These are phyloP conservation scores for Meyerozyma elateridarum DNA, from an alignment of 1,139 yeast genomes.

Conservation along the genomic window DNA sequence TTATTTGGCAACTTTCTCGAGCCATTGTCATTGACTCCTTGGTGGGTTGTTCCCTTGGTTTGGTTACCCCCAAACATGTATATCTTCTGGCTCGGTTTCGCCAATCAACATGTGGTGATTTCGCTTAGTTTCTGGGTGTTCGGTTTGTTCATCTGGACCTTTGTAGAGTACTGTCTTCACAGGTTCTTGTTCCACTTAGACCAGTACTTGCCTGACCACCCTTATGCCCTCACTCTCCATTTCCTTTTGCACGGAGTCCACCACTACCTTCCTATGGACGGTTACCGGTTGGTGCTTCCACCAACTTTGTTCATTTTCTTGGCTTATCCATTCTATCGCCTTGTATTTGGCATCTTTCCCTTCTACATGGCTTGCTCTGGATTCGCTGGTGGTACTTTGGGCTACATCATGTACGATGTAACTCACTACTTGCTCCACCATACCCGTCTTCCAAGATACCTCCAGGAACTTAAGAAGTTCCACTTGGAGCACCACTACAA, in stretches of 20 bases:
- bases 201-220: slow-evolving; percentile 75
- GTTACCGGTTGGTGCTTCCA: slow-evolving; percentile 88
- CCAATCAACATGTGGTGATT: slow-evolving; percentile 28
- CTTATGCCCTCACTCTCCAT: slow-evolving; percentile 70
- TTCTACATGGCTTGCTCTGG: slow-evolving; percentile 48
- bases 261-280: slow-evolving; percentile 97
- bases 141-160: slow-evolving; percentile 89
- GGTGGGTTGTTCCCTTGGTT: slow-evolving; percentile 73
- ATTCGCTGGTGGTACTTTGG: slow-evolving; percentile 93
- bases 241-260: slow-evolving; percentile 93
- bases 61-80: slow-evolving; percentile 82
- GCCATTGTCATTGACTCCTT: slow-evolving; percentile 44
- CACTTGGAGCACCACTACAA: slow-evolving; percentile 97
- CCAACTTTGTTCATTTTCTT: slow-evolving; percentile 67
- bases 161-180: slow-evolving; percentile 82
- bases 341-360: slow-evolving; percentile 38
- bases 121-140: slow-evolving; percentile 42
- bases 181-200: slow-evolving; percentile 93
- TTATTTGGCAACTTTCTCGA: slow-evolving; percentile 46
- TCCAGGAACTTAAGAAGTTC: slow-evolving; percentile 77
- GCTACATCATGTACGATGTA: slow-evolving; percentile 85
- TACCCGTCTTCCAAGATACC: slow-evolving; percentile 65
- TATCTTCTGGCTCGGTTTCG: slow-evolving; percentile 37
- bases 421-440: slow-evolving; percentile 88
- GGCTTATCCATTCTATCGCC: slow-evolving; percentile 40